Evolutionary conservation across 495 filamentous ascomycete species (phyloP).

Genomic region (Trichocladium antarcticum): DNA sequence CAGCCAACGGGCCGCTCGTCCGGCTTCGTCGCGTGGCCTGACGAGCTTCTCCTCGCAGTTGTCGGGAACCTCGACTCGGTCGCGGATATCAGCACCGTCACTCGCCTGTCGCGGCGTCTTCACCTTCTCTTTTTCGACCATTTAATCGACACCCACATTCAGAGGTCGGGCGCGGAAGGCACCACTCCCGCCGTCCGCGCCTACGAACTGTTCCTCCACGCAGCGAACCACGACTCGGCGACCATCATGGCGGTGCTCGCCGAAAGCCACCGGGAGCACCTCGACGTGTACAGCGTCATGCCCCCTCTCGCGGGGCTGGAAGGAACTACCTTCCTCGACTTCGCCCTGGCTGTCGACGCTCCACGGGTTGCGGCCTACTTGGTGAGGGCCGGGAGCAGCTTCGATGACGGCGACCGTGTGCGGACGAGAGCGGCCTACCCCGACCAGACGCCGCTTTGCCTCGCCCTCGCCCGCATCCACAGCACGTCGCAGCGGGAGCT

Average conservation of each 20-base stretch:
- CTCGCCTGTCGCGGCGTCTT: not conserved
- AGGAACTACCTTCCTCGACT: not conserved
- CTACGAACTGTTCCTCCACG: not conserved
- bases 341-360: not conserved
- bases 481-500: not conserved
- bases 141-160: not conserved
- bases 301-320: not conserved
- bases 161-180: not conserved
- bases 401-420: not conserved
- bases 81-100: not conserved
- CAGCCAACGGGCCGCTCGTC: too few species aligned
- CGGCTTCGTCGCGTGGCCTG: not conserved
- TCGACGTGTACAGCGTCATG: not conserved
- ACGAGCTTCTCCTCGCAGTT: not conserved
- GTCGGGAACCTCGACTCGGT: not conserved
- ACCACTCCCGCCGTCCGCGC: not conserved
- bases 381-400: not conserved
- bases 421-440: not conserved
- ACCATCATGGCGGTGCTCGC: not conserved
- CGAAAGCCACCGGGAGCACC: not conserved
- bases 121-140: not conserved
- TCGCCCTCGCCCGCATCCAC: not conserved
- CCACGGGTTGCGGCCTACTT: not conserved
- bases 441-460: not conserved
- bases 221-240: not conserved